phyloP scores from a whole-genome alignment of 768 basidiomycete species.

The Trametes elegans region DNA sequence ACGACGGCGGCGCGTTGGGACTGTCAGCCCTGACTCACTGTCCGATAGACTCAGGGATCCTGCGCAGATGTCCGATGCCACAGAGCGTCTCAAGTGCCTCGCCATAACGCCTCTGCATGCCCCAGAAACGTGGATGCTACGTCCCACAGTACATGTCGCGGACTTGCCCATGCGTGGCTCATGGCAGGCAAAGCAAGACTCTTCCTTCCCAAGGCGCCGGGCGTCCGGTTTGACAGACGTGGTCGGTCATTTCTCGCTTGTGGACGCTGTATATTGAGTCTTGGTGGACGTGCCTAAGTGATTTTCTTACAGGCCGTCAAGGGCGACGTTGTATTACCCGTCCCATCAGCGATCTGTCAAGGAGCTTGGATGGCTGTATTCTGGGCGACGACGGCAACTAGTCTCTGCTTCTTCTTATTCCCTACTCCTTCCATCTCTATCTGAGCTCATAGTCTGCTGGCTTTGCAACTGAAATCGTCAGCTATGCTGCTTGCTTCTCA shows the following conservation, averaged over 20 bases:
- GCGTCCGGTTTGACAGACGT: constrained; percentile 4
- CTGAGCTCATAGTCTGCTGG: background rate
- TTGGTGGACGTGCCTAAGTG: background rate
- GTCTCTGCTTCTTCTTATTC: background rate
- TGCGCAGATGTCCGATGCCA: no score
- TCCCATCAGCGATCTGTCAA: constrained; percentile 2
- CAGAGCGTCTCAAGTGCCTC: no score
- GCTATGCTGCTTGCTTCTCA: no score
- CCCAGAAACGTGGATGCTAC: no score
- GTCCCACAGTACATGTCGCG: no score
- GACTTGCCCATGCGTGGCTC: no score
- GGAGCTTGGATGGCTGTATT: background rate
- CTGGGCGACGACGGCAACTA: background rate
- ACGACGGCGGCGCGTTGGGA: no score
- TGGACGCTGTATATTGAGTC: background rate
- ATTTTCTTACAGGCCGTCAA: no score
- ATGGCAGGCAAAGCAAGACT: background rate
- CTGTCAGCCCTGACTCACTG: no score
- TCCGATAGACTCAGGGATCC: no score
- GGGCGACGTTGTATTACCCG: background rate
- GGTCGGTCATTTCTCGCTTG: background rate
- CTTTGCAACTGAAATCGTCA: no score
- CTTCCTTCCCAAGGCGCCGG: background rate
- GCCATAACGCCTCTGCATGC: no score
- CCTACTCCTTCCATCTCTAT: background rate